phyloP scores from a whole-genome alignment of 2,329 filamentous ascomycete genomes.

The Trichoderma polysporum region DNA sequence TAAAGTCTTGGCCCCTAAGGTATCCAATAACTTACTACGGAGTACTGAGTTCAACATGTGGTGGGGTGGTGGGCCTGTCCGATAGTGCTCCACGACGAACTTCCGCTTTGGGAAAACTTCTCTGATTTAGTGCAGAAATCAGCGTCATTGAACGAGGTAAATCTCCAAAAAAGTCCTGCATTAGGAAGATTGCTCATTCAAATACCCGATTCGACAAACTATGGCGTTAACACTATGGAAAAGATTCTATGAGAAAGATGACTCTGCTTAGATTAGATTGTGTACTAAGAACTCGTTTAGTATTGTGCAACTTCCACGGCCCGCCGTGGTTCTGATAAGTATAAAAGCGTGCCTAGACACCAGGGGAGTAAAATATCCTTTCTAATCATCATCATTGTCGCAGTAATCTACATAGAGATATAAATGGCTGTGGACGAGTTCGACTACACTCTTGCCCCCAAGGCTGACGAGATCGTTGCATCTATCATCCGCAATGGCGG shows the following conservation, averaged over 20 bases:
- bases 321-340: background rate
- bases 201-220: background rate
- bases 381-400: background rate
- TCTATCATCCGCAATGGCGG: background rate
- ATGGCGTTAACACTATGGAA: background rate
- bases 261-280: background rate
- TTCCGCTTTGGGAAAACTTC: background rate
- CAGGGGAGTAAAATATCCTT: background rate
- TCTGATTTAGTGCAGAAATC: background rate
- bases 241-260: background rate
- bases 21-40: background rate
- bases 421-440: background rate
- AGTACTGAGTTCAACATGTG: background rate
- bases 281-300: background rate
- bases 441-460: background rate
- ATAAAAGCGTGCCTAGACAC: background rate
- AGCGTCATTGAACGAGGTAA: background rate
- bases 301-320: background rate
- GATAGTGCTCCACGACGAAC: background rate
- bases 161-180: background rate
- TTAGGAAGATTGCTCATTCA: background rate
- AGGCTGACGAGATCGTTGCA: background rate
- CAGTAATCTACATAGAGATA: background rate
- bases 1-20: background rate
- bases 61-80: background rate